phyloP scores from a whole-genome alignment of 306 rosid species.

The Delonix regia region DNA sequence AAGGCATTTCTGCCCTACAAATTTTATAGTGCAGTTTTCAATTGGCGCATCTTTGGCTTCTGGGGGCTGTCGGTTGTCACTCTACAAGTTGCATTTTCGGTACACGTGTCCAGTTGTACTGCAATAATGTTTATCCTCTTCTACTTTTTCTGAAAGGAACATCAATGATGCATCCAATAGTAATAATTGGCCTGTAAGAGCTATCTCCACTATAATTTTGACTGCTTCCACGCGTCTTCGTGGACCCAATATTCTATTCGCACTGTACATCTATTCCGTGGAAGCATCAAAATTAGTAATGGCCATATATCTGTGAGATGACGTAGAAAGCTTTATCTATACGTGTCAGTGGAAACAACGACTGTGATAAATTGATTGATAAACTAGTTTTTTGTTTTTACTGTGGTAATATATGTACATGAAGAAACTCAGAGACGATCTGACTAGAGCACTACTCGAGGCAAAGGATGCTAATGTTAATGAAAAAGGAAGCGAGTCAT shows the following conservation, averaged over 20 bases:
- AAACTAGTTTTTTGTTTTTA: not conserved
- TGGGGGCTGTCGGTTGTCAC: not conserved
- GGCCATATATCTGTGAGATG: not conserved
- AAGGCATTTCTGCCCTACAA: not conserved
- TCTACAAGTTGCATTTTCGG: not conserved
- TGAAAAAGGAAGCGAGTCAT: conserved; percentile 55
- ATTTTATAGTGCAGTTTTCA: not conserved
- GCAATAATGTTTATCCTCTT: not conserved
- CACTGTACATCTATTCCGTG: not conserved
- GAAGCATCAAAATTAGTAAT: not conserved
- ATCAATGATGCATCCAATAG: not conserved
- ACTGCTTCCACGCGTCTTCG: not conserved
- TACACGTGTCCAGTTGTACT: not conserved
- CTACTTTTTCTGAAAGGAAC: not conserved
- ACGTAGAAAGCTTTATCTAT: not conserved
- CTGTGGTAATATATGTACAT: conserved; percentile 29
- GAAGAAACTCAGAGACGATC: conserved; percentile 72
- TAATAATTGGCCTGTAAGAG: not conserved
- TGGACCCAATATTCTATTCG: not conserved
- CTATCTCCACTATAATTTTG: not conserved
- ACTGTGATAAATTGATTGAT: not conserved
- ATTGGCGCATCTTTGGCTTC: not conserved
- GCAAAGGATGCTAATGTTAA: conserved; percentile 50
- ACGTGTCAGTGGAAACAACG: not conserved
- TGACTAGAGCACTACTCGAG: conserved; percentile 63